Conservation (phyloP, 2,329 filamentous ascomycete genomes). For the Nemania sp. region DNA sequence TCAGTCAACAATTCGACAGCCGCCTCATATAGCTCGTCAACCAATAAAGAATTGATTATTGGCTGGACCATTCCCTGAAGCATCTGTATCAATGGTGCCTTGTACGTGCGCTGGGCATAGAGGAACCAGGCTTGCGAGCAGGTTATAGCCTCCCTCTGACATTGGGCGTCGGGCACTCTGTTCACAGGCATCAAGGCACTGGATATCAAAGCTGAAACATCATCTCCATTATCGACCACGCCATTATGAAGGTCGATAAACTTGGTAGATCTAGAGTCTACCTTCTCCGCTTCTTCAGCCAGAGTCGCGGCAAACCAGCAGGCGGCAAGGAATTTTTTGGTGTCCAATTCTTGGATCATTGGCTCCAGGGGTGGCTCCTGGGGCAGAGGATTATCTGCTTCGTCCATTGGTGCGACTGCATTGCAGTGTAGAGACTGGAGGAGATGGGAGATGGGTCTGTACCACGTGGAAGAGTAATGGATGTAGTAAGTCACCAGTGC, state of each 20-base stretch:
- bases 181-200: constrained; percentile 41
- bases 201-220: constrained; percentile 53
- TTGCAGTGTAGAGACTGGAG: constrained; percentile 58
- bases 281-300: constrained; percentile 69
- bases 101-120: constrained; percentile 68
- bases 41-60: constrained; percentile 62
- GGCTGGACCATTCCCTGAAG: constrained; percentile 63
- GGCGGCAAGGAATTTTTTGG: constrained; percentile 57
- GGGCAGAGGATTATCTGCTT: constrained; percentile 48
- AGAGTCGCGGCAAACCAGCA: constrained; percentile 68
- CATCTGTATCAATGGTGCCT: constrained; percentile 59
- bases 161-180: constrained; percentile 32
- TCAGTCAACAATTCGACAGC: constrained; percentile 68
- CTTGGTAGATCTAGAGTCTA: constrained; percentile 63
- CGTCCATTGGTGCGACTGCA: constrained; percentile 51
- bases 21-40: constrained; percentile 60
- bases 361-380: constrained; percentile 49
- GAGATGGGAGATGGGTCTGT: constrained; percentile 66
- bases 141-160: constrained; percentile 59
- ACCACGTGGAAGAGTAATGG: constrained; percentile 69
- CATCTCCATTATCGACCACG: constrained; percentile 54
- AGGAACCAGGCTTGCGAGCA: constrained; percentile 73
- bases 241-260: constrained; percentile 52
- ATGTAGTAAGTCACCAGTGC: constrained; percentile 76
- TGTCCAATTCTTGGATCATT: constrained; percentile 50